phyloP scores from a whole-genome alignment of 139 green algal genomes.

The Raphidocelis subcapitata region DNA sequence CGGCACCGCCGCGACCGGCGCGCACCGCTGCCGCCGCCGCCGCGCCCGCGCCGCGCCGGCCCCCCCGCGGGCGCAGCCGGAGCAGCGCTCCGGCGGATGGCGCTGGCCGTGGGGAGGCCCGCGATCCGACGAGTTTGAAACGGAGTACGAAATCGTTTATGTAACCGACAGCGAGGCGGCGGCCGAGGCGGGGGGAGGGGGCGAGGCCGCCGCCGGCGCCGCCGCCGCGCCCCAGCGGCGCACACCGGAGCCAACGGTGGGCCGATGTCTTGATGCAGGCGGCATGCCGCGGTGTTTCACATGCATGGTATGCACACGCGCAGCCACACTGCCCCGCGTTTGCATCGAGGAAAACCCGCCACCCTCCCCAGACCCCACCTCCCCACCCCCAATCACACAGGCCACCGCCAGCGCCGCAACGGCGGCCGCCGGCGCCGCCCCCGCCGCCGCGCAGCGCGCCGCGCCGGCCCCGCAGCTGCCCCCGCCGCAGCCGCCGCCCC shows the following conservation, averaged over 20 bases:
- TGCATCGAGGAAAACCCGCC: too few species aligned
- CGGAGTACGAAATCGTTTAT: slow-evolving; percentile 39
- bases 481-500: slow-evolving; percentile 1
- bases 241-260: background rate
- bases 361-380: background rate
- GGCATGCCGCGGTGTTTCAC: background rate
- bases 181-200: background rate
- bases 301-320: background rate
- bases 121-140: slow-evolving; percentile 16
- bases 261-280: background rate
- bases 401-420: too few species aligned
- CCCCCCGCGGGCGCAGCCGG: too few species aligned
- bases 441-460: too few species aligned
- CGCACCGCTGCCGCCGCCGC: too few species aligned
- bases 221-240: background rate
- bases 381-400: too few species aligned
- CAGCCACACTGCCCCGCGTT: too few species aligned
- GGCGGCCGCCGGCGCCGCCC: too few species aligned
- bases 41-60: too few species aligned
- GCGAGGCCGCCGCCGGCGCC: background rate
- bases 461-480: background rate
- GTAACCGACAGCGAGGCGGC: slow-evolving; percentile 31
- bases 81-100: slow-evolving; percentile 1
- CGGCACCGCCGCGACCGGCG: too few species aligned
- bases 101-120: slow-evolving; percentile 5